Conservation (phyloP, 148 eudicot genomes). For the Simmondsia chinensis region DNA sequence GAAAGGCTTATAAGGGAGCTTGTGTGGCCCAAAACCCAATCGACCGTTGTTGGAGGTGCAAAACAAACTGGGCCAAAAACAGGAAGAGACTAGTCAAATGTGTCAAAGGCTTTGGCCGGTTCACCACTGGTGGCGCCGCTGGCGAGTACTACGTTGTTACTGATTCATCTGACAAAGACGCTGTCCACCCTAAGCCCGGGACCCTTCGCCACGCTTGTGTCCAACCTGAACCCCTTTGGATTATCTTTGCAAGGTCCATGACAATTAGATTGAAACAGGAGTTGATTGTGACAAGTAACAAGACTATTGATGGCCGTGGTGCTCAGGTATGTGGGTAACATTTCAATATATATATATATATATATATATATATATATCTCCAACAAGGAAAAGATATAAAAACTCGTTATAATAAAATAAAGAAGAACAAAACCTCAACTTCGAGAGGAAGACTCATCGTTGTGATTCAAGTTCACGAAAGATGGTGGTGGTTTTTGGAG, state of each 20-base stretch:
- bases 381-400: no score
- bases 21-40: slow-evolving; percentile 65
- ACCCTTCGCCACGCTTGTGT: slow-evolving; percentile 67
- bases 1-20: slow-evolving; percentile 13
- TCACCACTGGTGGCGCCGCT: slow-evolving; percentile 37
- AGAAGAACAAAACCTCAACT: no score
- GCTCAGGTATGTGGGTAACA: no score
- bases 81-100: slow-evolving; percentile 42
- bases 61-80: slow-evolving; percentile 36
- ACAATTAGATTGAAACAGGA: slow-evolving; percentile 43
- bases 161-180: slow-evolving; percentile 33
- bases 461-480: no score
- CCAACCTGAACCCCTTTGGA: slow-evolving; percentile 63
- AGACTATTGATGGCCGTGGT: slow-evolving; percentile 86
- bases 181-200: slow-evolving; percentile 47
- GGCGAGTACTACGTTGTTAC: slow-evolving; percentile 43
- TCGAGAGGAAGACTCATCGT: no score
- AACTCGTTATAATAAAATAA: no score
- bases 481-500: no score
- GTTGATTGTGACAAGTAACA: slow-evolving; percentile 43
- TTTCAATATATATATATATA: no score
- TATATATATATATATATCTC: no score
- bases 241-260: slow-evolving; percentile 44
- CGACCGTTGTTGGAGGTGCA: slow-evolving; percentile 70
- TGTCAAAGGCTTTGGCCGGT: slow-evolving; percentile 54